Percentiles rank a stretch among this genome's conserved stretches.
Conservation (phyloP, 768 basidiomycete species). For the Leccinum truebloodii region DNA sequence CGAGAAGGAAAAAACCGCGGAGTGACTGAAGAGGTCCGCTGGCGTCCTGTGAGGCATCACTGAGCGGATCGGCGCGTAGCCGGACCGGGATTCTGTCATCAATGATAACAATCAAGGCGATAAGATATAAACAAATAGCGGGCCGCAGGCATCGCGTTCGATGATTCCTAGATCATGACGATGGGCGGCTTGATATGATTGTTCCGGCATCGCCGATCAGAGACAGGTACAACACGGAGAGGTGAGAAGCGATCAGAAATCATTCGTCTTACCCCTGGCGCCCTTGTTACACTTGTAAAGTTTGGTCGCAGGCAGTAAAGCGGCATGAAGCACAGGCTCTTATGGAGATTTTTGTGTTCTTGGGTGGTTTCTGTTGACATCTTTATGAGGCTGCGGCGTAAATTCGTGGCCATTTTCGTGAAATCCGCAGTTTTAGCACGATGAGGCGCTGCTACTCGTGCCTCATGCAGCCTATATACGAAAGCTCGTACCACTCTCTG, state of each 20-base stretch:
- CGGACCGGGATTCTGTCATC: background rate
- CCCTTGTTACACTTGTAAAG: slow-evolving; percentile 1
- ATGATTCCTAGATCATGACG: slow-evolving; percentile 3
- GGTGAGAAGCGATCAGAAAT: background rate
- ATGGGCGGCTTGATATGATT: slow-evolving; percentile 1
- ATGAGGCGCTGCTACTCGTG: background rate
- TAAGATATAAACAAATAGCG: background rate
- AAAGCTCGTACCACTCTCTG: background rate
- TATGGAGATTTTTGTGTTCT: background rate
- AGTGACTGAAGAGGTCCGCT: background rate
- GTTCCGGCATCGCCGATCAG: background rate
- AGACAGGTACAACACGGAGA: background rate
- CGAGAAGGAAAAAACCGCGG: background rate
- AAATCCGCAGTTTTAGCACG: background rate
- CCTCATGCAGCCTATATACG: background rate
- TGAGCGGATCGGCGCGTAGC: background rate
- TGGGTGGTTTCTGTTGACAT: background rate
- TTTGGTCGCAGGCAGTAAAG: slow-evolving; percentile 2
- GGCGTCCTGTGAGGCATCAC: background rate
- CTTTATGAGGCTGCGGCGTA: background rate
- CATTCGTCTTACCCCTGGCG: slow-evolving; percentile 8
- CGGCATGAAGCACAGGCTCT: background rate
- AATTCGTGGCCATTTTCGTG: background rate
- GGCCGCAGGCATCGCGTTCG: background rate
- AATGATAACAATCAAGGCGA: background rate